Percentiles rank a stretch among this genome's conserved stretches.
Conservation (phyloP, 495 filamentous ascomycete species). For the Penicillium nucicola region DNA sequence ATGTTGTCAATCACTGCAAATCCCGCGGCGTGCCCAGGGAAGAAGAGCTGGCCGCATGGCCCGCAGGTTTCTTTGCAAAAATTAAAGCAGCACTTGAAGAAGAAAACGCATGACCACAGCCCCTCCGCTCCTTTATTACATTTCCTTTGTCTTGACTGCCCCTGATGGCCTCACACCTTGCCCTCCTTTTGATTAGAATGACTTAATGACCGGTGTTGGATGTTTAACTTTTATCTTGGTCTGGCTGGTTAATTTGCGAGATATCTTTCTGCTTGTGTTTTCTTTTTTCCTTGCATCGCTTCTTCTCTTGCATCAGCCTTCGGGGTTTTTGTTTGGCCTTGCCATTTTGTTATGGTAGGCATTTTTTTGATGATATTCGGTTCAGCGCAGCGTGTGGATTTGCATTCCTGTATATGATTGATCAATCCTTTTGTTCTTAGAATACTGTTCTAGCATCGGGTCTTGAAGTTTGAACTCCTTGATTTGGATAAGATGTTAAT, state of each 20-base stretch:
- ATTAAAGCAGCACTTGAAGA: slow-evolving; percentile 62
- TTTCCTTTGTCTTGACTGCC: slow-evolving; percentile 23
- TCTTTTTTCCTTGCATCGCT: slow-evolving; percentile 1
- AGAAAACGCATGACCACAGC: slow-evolving; percentile 28
- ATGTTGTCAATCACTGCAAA: slow-evolving; percentile 71
- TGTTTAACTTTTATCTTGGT: slow-evolving; percentile 9
- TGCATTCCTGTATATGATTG: slow-evolving; percentile 20
- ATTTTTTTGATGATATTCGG: slow-evolving; percentile 6
- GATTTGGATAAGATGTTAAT: slow-evolving; percentile 6
- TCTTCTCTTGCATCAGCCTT: slow-evolving; percentile 10
- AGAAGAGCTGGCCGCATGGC: slow-evolving; percentile 68
- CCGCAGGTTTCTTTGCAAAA: slow-evolving; percentile 61
- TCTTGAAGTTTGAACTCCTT: slow-evolving; percentile 2
- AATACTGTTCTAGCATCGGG: slow-evolving; percentile 7
- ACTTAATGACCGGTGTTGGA: slow-evolving; percentile 30
- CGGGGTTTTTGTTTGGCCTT: slow-evolving; percentile 2
- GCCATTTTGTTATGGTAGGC: neutral
- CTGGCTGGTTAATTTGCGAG: slow-evolving; percentile 15
- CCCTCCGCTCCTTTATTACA: slow-evolving; percentile 7
- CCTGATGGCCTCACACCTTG: neutral
- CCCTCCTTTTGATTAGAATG: slow-evolving; percentile 16
- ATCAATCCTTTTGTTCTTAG: neutral
- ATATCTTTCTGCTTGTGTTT: slow-evolving; percentile 14
- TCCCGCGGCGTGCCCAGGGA: slow-evolving; percentile 65
- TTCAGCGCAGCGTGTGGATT: slow-evolving; percentile 21